Percentiles rank a stretch among this genome's conserved stretches.
These are phyloP conservation scores for Rhodotorula sp. DNA, from an alignment of 1,284 basidiomycete species.

Conservation along the genomic window DNA sequence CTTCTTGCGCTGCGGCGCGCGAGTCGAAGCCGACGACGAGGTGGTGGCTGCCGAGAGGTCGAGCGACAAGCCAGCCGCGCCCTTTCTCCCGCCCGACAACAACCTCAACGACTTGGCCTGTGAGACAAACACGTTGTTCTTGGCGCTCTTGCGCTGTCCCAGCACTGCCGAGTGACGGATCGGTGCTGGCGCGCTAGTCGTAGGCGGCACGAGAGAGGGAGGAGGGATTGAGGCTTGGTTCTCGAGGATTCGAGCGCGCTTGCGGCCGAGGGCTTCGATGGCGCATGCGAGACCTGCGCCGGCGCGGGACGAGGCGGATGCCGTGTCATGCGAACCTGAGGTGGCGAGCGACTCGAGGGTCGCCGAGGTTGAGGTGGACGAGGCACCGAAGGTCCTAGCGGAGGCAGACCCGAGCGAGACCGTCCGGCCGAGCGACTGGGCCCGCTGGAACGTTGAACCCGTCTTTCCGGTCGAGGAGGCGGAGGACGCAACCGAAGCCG, in stretches of 20 bases:
- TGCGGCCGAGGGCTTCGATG: constrained; percentile 26
- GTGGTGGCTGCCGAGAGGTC: background rate
- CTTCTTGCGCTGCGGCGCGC: background rate
- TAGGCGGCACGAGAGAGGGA: background rate
- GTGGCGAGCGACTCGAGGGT: constrained; percentile 2
- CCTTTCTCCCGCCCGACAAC: background rate
- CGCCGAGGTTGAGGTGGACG: background rate
- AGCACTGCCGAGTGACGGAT: background rate
- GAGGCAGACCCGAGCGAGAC: background rate
- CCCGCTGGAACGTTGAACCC: background rate
- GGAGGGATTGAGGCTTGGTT: background rate
- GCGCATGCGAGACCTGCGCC: constrained; percentile 27
- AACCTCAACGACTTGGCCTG: background rate
- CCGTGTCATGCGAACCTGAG: background rate
- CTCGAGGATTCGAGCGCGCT: constrained; percentile 25
- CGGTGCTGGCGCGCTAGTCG: background rate
- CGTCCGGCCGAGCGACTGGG: background rate
- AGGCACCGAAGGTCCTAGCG: background rate
- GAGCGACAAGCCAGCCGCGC: background rate
- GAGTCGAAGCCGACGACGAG: background rate
- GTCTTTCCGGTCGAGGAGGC: background rate
- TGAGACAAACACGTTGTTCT: background rate
- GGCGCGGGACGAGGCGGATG: background rate
- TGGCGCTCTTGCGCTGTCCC: no score
- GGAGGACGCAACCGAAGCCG: background rate